Evolutionary conservation across 805 yeast species (phyloP).

Genomic region (Tetrapisispora nanseiensis): DNA sequence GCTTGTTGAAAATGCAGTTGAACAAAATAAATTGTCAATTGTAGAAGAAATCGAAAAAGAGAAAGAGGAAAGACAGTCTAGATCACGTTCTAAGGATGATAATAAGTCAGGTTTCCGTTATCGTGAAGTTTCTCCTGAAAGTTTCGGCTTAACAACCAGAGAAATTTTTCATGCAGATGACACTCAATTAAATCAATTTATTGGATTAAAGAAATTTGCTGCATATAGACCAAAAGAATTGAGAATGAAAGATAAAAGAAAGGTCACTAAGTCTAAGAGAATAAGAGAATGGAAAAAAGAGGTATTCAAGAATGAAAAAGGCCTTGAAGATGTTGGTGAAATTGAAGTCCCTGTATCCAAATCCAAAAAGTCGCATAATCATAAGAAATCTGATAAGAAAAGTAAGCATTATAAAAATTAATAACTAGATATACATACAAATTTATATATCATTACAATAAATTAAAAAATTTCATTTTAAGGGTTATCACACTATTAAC

Average conservation of each 20-base stretch:
- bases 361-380: conserved; percentile 7
- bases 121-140: conserved; percentile 91
- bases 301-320: conserved; percentile 58
- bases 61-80: conserved; percentile 43
- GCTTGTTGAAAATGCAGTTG: conserved; percentile 71
- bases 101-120: conserved; percentile 60
- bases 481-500: no score
- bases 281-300: conserved; percentile 84
- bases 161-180: conserved; percentile 91
- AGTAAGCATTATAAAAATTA: conserved; percentile 1
- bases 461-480: background rate
- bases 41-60: conserved; percentile 60
- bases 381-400: conserved; percentile 2
- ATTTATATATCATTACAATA: background rate
- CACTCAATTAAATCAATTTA: conserved; percentile 67
- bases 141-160: conserved; percentile 74
- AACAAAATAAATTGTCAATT: conserved; percentile 54
- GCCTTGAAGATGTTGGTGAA: conserved; percentile 24
- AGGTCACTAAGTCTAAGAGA: conserved; percentile 72
- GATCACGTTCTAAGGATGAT: conserved; percentile 38
- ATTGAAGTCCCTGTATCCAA: conserved; percentile 20
- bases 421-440: background rate
- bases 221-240: conserved; percentile 76
- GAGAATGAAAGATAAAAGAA: conserved; percentile 68
- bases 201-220: conserved; percentile 87